Conservation (phyloP, 192 early-diverging fungal species). For the Backusella tuberculispora region DNA sequence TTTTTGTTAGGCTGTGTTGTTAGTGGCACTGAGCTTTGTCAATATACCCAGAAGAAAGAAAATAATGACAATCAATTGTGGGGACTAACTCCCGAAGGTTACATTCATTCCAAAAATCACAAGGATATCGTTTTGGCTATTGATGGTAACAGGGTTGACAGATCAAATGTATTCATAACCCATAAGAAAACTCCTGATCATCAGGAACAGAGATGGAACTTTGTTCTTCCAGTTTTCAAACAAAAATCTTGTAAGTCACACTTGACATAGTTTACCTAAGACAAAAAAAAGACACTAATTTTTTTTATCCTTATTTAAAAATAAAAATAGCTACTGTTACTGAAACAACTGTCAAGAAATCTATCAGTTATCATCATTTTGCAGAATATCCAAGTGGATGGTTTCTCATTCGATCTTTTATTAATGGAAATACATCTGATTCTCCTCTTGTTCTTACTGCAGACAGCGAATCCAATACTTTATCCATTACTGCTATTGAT, state of each 20-base stretch:
- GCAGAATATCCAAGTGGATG: constrained; percentile 38
- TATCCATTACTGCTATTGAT: neutral
- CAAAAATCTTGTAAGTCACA: constrained; percentile 29
- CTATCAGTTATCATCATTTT: constrained; percentile 27
- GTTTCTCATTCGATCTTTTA: constrained; percentile 37
- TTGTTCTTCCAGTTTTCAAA: constrained; percentile 41
- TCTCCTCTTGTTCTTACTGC: constrained; percentile 30
- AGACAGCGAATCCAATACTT: neutral
- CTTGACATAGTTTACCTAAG: neutral
- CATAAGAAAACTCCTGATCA: neutral
- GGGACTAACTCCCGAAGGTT: constrained; percentile 32
- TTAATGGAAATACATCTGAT: neutral
- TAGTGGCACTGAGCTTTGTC: constrained; percentile 24
- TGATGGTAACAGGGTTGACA: neutral
- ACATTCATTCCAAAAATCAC: constrained; percentile 32
- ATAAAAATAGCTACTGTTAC: constrained; percentile 19
- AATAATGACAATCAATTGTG: constrained; percentile 36
- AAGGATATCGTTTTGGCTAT: constrained; percentile 27
- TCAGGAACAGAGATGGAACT: constrained; percentile 39
- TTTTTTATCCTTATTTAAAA: too few species aligned
- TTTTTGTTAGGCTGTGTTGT: constrained; percentile 20
- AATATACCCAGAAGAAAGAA: constrained; percentile 31
- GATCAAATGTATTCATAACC: constrained; percentile 1
- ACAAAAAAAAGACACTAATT: neutral
- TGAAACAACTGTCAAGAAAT: constrained; percentile 26